A percentile compares a stretch with the other conserved stretches of the same genome.
phyloP scores from a whole-genome alignment of 352 stramenopile species.

The Phytophthora brassicae region DNA sequence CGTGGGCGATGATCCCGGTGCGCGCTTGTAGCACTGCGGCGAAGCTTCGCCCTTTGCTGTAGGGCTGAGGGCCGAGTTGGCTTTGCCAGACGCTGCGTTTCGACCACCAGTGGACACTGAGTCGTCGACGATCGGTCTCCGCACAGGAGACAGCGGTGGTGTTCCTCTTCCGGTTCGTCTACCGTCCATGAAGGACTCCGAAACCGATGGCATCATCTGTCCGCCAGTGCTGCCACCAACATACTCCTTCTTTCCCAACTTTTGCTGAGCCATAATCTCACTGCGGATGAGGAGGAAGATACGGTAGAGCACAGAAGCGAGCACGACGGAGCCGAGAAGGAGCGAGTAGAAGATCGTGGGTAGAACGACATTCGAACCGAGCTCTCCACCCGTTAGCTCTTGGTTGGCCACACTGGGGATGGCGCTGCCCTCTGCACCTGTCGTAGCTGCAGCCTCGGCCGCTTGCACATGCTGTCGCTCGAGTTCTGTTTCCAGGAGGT shows the following conservation, averaged over 20 bases:
- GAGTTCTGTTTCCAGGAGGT: conserved; percentile 71
- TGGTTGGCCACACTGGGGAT: conserved; percentile 12
- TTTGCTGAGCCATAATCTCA: conserved; percentile 40
- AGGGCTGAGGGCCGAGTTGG: conserved; percentile 31
- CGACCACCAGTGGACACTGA: conserved; percentile 14
- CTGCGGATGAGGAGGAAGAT: conserved; percentile 52
- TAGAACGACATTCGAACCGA: conserved; percentile 37
- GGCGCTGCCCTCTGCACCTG: conserved; percentile 5
- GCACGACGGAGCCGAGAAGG: conserved; percentile 45
- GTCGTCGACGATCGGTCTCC: conserved; percentile 27
- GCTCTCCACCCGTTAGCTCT: conserved; percentile 13
- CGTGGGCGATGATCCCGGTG: conserved; percentile 44
- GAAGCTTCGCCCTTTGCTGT: conserved; percentile 28
- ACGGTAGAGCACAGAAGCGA: conserved; percentile 50
- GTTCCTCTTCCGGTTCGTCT: conserved; percentile 26
- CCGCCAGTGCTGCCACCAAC: conserved; percentile 1
- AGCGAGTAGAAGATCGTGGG: conserved; percentile 57
- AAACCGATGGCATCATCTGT: conserved; percentile 27
- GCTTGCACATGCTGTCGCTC: conserved; percentile 62
- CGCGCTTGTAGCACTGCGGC: conserved; percentile 62
- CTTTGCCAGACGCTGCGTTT: conserved; percentile 2
- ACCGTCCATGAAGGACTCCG: conserved; percentile 21
- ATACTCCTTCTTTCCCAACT: conserved; percentile 30
- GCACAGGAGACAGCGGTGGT: conserved; percentile 27
- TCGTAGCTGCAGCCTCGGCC: conserved; percentile 31